A percentile compares a stretch with the other conserved stretches of the same genome.
Conservation (phyloP, 1,284 basidiomycete genomes). For the Uromyces viciae-fabae region DNA sequence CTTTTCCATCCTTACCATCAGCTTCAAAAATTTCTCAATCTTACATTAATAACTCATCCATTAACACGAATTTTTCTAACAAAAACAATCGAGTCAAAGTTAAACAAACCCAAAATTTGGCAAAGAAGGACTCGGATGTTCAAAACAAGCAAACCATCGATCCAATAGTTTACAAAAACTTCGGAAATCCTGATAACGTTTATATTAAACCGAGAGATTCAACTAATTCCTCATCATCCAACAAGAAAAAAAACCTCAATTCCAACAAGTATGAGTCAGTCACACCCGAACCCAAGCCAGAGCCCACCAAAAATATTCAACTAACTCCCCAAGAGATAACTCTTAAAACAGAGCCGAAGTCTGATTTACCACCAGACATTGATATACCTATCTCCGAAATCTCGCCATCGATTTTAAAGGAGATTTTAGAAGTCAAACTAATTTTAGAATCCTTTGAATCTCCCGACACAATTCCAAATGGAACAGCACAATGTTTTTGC, state of each 20-base stretch:
- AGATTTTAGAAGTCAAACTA: neutral
- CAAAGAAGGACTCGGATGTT: neutral
- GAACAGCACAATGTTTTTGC: conserved; percentile 14
- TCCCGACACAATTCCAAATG: neutral
- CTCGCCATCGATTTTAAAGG: conserved; percentile 3
- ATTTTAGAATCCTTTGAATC: conserved; percentile 13
- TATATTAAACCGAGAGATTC: conserved; percentile 22
- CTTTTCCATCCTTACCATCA: conserved; percentile 25
- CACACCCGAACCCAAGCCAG: neutral
- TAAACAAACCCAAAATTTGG: neutral
- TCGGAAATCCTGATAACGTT: conserved; percentile 2
- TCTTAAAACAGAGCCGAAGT: neutral
- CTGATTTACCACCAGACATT: neutral
- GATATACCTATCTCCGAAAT: conserved; percentile 23
- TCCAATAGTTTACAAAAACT: conserved; percentile 6
- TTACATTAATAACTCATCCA: neutral
- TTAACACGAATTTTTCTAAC: neutral
- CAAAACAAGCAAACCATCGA: neutral
- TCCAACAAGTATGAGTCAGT: neutral
- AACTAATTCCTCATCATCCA: neutral
- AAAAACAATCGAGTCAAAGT: neutral
- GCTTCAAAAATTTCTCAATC: neutral
- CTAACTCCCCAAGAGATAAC: neutral
- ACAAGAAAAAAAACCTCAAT: neutral
- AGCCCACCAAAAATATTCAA: neutral